A percentile compares a stretch with the other conserved stretches of the same genome.
These are phyloP conservation scores for Avicennia marina DNA, from an alignment of 257 asterid species.

Conservation along the genomic window DNA sequence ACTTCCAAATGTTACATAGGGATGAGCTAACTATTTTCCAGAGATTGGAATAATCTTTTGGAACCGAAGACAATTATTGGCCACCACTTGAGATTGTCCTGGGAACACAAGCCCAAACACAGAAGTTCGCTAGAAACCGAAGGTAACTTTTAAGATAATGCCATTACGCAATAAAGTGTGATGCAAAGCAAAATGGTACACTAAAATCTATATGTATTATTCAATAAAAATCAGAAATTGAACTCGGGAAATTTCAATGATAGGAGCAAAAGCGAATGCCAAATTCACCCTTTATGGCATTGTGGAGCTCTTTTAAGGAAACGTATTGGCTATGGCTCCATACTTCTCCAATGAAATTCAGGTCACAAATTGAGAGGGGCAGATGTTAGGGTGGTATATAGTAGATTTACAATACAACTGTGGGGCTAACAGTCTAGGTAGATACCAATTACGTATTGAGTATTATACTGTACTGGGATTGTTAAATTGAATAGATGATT, in stretches of 20 bases:
- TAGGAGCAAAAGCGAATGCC: neutral
- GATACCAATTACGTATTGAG: too few relatives aligned
- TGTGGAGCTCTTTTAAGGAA: neutral
- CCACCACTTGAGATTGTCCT: slow-evolving; percentile 22
- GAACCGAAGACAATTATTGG: slow-evolving; percentile 21
- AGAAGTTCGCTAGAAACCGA: slow-evolving; percentile 17
- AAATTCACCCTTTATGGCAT: neutral
- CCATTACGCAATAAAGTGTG: neutral
- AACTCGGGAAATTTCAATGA: neutral
- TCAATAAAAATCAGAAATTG: slow-evolving; percentile 1
- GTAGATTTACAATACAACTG: neutral
- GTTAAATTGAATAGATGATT: too few relatives aligned
- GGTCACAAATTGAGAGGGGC: neutral
- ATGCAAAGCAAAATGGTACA: neutral
- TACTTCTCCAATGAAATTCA: neutral
- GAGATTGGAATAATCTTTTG: slow-evolving; percentile 32
- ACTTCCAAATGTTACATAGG: slow-evolving; percentile 71
- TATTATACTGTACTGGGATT: too few relatives aligned
- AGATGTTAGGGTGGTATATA: neutral
- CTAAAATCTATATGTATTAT: slow-evolving; percentile 7
- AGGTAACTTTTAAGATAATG: neutral
- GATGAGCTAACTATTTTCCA: slow-evolving; percentile 43
- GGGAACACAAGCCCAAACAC: slow-evolving; percentile 16
- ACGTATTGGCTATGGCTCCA: neutral
- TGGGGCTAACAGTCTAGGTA: too few relatives aligned